These are phyloP conservation scores for Hordeum vulgare DNA, from an alignment of 176 grass and related monocot genomes.

Conservation along the genomic window DNA sequence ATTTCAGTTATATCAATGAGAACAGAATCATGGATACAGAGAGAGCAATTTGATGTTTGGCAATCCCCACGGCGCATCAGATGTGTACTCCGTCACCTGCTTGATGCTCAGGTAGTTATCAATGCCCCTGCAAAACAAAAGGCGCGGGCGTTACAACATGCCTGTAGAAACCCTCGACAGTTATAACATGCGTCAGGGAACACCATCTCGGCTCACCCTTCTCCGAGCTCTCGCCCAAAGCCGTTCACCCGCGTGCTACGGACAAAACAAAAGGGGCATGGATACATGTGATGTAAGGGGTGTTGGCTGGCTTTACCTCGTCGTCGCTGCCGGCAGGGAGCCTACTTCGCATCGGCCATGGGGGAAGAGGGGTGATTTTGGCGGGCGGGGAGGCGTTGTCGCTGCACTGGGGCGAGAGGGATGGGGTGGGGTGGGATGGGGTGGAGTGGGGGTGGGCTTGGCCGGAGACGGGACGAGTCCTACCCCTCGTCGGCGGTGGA, in stretches of 20 bases:
- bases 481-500: neutral
- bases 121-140: slow-evolving; percentile 56
- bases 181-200: neutral
- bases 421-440: neutral
- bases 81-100: slow-evolving; percentile 92
- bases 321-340: neutral
- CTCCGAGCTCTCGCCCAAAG: slow-evolving; percentile 91
- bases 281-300: too few species aligned
- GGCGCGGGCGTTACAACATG: neutral
- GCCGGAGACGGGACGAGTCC: neutral
- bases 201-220: slow-evolving; percentile 45
- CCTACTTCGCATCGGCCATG: neutral
- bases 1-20: neutral
- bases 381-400: neutral
- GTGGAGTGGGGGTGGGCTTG: neutral
- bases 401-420: too few species aligned
- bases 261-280: too few species aligned
- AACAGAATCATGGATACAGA: neutral
- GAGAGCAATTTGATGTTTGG: neutral
- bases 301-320: too few species aligned
- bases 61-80: slow-evolving; percentile 70
- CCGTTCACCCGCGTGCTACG: neutral
- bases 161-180: neutral
- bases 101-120: slow-evolving; percentile 88
- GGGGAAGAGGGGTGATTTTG: neutral